Evolutionary conservation across 2,329 filamentous ascomycete genomes (phyloP), one percentile per base, ranked within the genome.

Genomic region (Sporothrix curviconia): DNA sequence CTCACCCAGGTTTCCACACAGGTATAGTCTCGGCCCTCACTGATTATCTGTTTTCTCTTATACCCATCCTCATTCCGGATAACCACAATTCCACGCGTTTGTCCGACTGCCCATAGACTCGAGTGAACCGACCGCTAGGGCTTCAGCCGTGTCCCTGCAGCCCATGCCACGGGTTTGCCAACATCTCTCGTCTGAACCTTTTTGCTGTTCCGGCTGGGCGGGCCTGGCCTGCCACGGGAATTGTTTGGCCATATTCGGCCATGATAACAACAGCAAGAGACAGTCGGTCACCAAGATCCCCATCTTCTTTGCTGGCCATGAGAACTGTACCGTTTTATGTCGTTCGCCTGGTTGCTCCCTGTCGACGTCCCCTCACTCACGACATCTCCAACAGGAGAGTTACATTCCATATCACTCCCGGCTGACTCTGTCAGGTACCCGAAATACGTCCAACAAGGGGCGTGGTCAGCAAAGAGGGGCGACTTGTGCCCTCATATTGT

Each of bases 381-480:
- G 9, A 24, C 2, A 47, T 47, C 25, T n/a, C 19, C n/a, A 2
- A 47, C 30, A 28, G 25, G 32, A 19, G 25, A 47, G 28, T 4
- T 17, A 47, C 24, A 42, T 9, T 9, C 30, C 15, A 17, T 32
- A 7, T 22, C 11, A 24, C 17, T 19, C 39, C 28, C 28, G 37
- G 51, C 11, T 54, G n/a, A 12, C 19, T 15, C 37, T 43, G 39
- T 36, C 51, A 54, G 39, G 51, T 54, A 44, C 51, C 51, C 51
- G 40, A 44, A 54, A 34, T 54, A 34, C 25, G 37, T 28, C 36
- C 28, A n/a, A n/a, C n/a, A n/a, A n/a, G n/a, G n/a, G n/a, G n/a
- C n/a, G n/a, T n/a, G n/a, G n/a, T n/a, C n/a, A n/a, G n/a, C n/a
- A n/a, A n/a, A n/a, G n/a, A n/a, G n/a, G n/a, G n/a, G n/a, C n/a